Conservation (phyloP, 805 yeast species). For the Ogataea chonburiensis region DNA sequence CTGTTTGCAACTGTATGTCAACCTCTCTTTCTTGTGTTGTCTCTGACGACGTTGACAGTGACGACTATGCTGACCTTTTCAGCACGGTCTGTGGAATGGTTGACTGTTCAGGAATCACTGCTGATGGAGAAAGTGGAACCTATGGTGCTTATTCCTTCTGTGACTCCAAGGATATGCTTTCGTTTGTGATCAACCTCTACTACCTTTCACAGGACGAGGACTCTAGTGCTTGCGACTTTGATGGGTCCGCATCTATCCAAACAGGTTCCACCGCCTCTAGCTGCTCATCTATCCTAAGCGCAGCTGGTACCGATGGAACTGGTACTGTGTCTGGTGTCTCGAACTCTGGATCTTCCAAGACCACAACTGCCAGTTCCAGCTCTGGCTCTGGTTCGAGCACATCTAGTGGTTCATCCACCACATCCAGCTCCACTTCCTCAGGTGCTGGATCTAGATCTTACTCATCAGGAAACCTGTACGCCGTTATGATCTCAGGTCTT, state of each 20-base stretch:
- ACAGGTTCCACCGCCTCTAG: conserved; percentile 48
- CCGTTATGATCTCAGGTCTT: conserved; percentile 11
- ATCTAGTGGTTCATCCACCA: conserved; percentile 20
- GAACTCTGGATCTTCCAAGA: conserved; percentile 21
- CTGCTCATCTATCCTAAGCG: conserved; percentile 55
- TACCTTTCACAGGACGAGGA: conserved; percentile 46
- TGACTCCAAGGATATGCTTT: conserved; percentile 59
- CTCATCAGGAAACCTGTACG: conserved; percentile 4
- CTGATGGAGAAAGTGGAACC: conserved; percentile 60
- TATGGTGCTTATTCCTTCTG: conserved; percentile 80
- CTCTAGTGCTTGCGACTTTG: conserved; percentile 61
- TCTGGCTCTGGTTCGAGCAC: conserved; percentile 22
- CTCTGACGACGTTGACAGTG: conserved; percentile 46
- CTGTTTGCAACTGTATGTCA: conserved; percentile 62
- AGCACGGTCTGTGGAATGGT: conserved; percentile 52
- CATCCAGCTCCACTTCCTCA: conserved; percentile 22
- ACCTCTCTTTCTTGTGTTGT: conserved; percentile 60
- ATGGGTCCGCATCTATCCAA: conserved; percentile 61
- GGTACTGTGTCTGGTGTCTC: conserved; percentile 60
- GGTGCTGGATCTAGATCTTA: conserved; percentile 17
- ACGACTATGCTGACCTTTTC: conserved; percentile 61
- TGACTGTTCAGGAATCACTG: conserved; percentile 59
- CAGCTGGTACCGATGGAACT: conserved; percentile 71
- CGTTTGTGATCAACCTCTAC: conserved; percentile 65
- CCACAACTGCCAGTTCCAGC: conserved; percentile 27